A percentile compares a stretch with the other conserved stretches of the same genome.
Evolutionary conservation across 2,329 filamentous ascomycete species (phyloP).

Genomic region (Claviceps africana): DNA sequence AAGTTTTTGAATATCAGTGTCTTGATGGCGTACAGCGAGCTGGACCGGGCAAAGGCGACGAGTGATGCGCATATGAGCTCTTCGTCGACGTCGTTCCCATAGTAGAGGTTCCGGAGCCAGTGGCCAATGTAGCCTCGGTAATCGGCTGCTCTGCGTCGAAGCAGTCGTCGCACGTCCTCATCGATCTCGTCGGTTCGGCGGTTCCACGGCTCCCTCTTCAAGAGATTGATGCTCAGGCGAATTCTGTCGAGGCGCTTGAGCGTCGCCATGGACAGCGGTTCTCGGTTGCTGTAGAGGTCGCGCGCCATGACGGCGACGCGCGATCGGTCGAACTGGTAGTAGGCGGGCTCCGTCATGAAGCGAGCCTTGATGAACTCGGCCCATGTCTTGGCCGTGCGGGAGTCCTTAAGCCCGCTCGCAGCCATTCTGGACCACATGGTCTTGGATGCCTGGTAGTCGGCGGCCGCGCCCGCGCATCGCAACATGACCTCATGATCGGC

Average conservation of each 20-base stretch:
- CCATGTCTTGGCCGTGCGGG: constrained; percentile 22
- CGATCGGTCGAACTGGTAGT: constrained; percentile 30
- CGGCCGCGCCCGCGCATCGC: constrained; percentile 32
- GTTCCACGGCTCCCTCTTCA: constrained; percentile 17
- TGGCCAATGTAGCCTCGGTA: constrained; percentile 14
- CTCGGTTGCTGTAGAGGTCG: constrained; percentile 18
- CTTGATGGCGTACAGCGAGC: constrained; percentile 19
- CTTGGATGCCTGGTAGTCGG: constrained; percentile 21
- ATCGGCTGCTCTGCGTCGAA: constrained; percentile 15
- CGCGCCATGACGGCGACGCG: constrained; percentile 26
- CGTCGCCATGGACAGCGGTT: constrained; percentile 5
- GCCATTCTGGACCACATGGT: constrained; percentile 22
- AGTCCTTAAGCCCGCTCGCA: constrained; percentile 12
- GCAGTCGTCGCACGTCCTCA: constrained; percentile 14
- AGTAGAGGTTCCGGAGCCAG: constrained; percentile 13
- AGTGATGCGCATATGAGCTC: constrained; percentile 26
- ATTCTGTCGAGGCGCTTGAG: constrained; percentile 17
- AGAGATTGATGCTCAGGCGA: constrained; percentile 16
- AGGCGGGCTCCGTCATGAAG: constrained; percentile 31
- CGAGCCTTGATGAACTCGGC: constrained; percentile 33
- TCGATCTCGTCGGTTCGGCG: constrained; percentile 11
- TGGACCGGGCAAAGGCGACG: constrained; percentile 27
- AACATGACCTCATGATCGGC: constrained; percentile 32
- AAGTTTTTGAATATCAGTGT: constrained; percentile 18
- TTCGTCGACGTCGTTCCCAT: constrained; percentile 22